Evolutionary conservation across 768 basidiomycete species (phyloP).

Genomic region (Mycena galopus): DNA sequence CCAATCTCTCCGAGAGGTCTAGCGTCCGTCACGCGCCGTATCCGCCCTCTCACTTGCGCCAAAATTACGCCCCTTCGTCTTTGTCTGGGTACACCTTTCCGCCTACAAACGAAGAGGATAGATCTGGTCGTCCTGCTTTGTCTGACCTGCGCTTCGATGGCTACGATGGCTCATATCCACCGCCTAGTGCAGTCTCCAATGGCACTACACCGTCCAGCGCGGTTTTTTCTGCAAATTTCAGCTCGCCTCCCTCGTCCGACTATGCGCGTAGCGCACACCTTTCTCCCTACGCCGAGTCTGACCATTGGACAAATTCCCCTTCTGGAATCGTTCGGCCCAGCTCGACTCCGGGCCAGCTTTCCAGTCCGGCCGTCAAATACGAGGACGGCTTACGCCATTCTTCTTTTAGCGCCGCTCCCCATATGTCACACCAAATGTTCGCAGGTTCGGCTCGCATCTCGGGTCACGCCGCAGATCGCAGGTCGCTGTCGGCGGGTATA

Average conservation of each 20-base stretch:
- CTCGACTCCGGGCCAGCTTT: constrained; percentile 73
- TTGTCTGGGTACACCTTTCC: constrained; percentile 72
- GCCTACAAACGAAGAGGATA: constrained; percentile 55
- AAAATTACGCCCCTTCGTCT: constrained; percentile 59
- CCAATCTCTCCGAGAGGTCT: constrained; percentile 65
- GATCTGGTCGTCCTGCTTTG: constrained; percentile 61
- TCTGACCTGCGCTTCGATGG: constrained; percentile 60
- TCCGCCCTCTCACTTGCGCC: constrained; percentile 60
- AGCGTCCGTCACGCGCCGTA: constrained; percentile 71
- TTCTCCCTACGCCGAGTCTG: constrained; percentile 62
- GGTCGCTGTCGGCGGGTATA: constrained; percentile 64
- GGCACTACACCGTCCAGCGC: constrained; percentile 66
- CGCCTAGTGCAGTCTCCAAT: constrained; percentile 60
- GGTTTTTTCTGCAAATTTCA: constrained; percentile 61
- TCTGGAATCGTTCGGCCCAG: constrained; percentile 75
- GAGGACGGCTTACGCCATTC: constrained; percentile 79
- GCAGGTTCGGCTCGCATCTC: constrained; percentile 78
- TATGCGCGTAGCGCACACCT: constrained; percentile 59
- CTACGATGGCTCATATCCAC: constrained; percentile 61
- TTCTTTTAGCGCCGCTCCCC: constrained; percentile 67
- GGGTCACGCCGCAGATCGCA: constrained; percentile 67
- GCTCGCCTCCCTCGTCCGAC: constrained; percentile 62
- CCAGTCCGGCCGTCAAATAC: constrained; percentile 71
- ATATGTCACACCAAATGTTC: constrained; percentile 72
- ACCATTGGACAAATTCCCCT: constrained; percentile 68